Evolutionary conservation across 352 stramenopile genomes (phyloP).

Genomic region (Globisporangium recalcitrans): DNA sequence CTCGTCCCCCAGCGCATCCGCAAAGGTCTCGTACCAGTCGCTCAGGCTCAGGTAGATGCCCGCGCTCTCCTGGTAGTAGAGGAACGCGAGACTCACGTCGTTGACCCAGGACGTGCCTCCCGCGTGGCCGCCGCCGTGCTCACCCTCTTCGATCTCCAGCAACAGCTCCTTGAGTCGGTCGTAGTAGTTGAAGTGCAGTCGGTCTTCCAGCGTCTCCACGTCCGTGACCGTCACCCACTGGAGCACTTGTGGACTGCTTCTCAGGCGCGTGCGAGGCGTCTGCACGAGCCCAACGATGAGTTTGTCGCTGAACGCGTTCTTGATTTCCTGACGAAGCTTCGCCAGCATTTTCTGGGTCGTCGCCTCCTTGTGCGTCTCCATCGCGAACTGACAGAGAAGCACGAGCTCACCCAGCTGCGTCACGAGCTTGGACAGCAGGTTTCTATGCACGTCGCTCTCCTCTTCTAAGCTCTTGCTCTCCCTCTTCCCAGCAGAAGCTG

Average conservation of each 20-base stretch:
- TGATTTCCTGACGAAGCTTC: slow-evolving; percentile 45
- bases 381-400: slow-evolving; percentile 42
- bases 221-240: slow-evolving; percentile 28
- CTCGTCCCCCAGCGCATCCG: slow-evolving; percentile 30
- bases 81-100: slow-evolving; percentile 60
- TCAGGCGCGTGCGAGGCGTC: slow-evolving; percentile 1
- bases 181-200: slow-evolving; percentile 48
- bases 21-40: slow-evolving; percentile 70
- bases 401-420: slow-evolving; percentile 34
- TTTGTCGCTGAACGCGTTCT: slow-evolving; percentile 29
- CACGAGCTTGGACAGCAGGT: slow-evolving; percentile 12
- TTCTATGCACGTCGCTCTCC: not conserved
- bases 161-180: slow-evolving; percentile 48
- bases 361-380: slow-evolving; percentile 11
- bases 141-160: slow-evolving; percentile 28
- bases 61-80: slow-evolving; percentile 66
- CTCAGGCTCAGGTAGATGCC: slow-evolving; percentile 50
- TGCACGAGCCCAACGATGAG: slow-evolving; percentile 42
- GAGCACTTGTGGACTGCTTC: slow-evolving; percentile 4
- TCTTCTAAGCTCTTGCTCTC: not conserved
- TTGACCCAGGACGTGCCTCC: slow-evolving; percentile 32
- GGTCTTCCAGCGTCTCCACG: slow-evolving; percentile 27
- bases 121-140: slow-evolving; percentile 3
- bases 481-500: not conserved
- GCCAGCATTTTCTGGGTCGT: slow-evolving; percentile 37